phyloP scores from a whole-genome alignment of 345 rosid species.

The Dovyalis caffra region DNA sequence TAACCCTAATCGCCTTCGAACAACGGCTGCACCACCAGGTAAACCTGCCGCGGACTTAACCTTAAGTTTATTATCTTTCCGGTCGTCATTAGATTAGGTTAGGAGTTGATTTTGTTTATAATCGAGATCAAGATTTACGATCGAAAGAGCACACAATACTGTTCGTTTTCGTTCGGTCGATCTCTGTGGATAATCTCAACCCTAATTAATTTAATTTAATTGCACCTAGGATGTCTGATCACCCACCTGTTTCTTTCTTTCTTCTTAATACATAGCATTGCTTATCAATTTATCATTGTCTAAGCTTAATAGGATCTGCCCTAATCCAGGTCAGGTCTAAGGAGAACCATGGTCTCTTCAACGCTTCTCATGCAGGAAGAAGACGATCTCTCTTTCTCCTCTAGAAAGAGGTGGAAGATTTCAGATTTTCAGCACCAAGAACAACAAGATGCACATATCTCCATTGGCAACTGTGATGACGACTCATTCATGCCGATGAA shows the following conservation, averaged over 20 bases:
- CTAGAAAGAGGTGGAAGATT: slow-evolving; percentile 42
- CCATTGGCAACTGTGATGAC: slow-evolving; percentile 32
- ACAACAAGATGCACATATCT: slow-evolving; percentile 19
- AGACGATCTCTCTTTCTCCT: slow-evolving; percentile 5
- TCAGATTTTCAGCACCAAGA: slow-evolving; percentile 25
- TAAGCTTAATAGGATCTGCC: background rate
- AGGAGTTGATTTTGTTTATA: background rate
- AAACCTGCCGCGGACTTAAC: background rate
- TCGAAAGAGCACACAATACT: background rate
- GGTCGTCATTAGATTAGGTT: background rate
- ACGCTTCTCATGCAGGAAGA: slow-evolving; percentile 17
- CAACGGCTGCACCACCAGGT: background rate
- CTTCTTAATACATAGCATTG: too few species aligned
- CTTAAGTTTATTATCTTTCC: background rate
- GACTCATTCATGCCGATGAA: slow-evolving; percentile 22
- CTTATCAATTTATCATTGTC: background rate
- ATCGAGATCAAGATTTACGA: background rate
- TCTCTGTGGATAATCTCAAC: background rate
- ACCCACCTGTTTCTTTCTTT: background rate
- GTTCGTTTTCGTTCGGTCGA: background rate
- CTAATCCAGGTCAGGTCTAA: background rate
- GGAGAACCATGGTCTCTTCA: slow-evolving; percentile 57
- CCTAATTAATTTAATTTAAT: background rate
- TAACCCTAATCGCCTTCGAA: background rate
- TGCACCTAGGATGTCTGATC: background rate